Conservation (phyloP, 2,329 filamentous ascomycete genomes). For the Colletotrichum agaves region DNA sequence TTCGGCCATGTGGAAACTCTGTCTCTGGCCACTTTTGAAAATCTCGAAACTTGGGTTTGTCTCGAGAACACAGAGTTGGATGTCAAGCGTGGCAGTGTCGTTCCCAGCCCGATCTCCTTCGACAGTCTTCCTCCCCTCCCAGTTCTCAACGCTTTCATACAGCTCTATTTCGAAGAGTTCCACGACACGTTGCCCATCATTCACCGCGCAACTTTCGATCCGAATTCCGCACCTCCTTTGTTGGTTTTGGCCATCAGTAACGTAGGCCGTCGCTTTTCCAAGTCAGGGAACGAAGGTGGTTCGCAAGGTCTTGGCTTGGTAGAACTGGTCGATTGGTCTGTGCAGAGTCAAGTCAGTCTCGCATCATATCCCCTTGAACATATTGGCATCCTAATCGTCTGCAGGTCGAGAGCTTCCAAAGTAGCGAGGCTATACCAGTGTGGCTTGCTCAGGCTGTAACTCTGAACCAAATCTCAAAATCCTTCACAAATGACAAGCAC, state of each 20-base stretch:
- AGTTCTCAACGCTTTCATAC: constrained; percentile 8
- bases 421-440: not conserved
- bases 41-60: not conserved
- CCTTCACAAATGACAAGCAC: not conserved
- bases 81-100: too few relatives aligned
- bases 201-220: constrained; percentile 9
- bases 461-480: not conserved
- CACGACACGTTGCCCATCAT: constrained; percentile 3
- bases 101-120: too few relatives aligned
- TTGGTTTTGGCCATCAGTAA: not conserved
- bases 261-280: constrained; percentile 4
- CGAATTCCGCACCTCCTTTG: not conserved
- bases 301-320: not conserved
- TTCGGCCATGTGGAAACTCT: not conserved
- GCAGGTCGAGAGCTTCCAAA: not conserved
- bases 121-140: not conserved
- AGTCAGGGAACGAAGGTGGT: not conserved
- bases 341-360: not conserved
- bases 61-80: not conserved
- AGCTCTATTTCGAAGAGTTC: constrained; percentile 19
- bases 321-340: not conserved
- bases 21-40: not conserved
- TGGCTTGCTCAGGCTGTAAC: not conserved
- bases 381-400: not conserved
- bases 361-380: fast-evolving